Conservation (phyloP, 2,329 filamentous ascomycete species). For the Aspergillus sp. region DNA sequence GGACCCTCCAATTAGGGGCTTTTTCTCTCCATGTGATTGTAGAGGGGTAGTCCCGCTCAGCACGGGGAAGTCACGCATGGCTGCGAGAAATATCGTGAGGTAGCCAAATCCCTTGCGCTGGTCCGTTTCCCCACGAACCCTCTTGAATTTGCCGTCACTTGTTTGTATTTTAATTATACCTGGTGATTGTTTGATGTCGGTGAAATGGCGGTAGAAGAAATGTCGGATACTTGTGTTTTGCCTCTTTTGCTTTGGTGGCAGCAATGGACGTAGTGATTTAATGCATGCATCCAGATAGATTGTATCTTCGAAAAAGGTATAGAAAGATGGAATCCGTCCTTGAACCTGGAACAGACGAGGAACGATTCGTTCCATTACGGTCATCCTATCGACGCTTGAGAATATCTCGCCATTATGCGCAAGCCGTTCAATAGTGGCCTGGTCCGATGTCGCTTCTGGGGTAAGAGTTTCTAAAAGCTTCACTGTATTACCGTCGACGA, state of each 20-base stretch:
- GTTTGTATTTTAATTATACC: not conserved
- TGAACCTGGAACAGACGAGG: not conserved
- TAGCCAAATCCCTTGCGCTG: not conserved
- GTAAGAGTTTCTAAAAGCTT: not conserved
- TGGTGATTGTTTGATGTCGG: not conserved
- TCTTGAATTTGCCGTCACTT: not conserved
- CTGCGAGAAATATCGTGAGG: not conserved
- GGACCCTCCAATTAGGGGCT: not conserved
- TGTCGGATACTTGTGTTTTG: not conserved
- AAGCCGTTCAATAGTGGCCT: not conserved
- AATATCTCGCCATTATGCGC: not conserved
- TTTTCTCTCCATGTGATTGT: not conserved
- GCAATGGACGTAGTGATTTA: not conserved
- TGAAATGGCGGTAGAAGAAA: not conserved
- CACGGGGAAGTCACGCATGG: not conserved
- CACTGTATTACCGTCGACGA: not conserved
- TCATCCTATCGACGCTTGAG: not conserved
- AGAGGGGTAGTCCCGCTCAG: not conserved
- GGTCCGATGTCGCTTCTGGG: not conserved
- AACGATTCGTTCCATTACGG: not conserved
- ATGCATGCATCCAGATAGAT: not conserved
- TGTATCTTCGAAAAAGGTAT: not conserved
- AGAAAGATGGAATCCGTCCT: not conserved
- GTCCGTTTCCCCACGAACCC: not conserved
- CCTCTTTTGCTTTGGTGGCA: not conserved